Conservation (phyloP, 805 yeast species). For the Candida saitoana region DNA sequence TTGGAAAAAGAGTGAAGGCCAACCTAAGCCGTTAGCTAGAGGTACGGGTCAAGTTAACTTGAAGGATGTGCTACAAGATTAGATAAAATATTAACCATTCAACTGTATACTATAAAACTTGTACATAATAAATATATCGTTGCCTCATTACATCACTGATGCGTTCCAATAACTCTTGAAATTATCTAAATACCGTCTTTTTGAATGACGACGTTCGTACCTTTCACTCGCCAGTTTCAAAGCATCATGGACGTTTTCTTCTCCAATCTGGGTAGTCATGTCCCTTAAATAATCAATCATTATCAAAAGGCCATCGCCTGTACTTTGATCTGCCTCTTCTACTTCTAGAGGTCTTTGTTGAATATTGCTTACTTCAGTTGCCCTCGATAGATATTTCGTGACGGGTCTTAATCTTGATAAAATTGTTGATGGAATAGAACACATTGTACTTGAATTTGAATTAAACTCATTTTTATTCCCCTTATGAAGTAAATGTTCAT, state of each 20-base stretch:
- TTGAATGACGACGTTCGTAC: not conserved
- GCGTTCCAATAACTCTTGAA: not conserved
- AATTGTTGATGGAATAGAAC: too few species aligned
- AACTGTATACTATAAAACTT: too few species aligned
- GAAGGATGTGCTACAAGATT: conserved; percentile 50
- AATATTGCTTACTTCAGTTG: too few species aligned
- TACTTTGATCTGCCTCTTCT: too few species aligned
- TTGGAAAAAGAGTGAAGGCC: conserved; percentile 71
- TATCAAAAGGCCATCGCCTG: not conserved
- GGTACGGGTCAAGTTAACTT: conserved; percentile 68
- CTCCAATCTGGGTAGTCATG: conserved; percentile 4
- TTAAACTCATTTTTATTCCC: too few species aligned
- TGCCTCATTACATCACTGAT: not conserved
- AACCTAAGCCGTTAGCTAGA: conserved; percentile 69
- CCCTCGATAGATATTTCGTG: too few species aligned
- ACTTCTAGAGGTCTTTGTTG: too few species aligned
- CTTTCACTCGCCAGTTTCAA: conserved; percentile 3
- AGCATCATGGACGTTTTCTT: conserved; percentile 3
- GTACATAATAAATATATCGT: too few species aligned
- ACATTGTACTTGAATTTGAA: too few species aligned
- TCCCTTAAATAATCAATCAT: not conserved
- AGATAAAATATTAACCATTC: not conserved
- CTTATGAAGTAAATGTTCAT: not conserved
- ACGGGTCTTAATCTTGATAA: too few species aligned
- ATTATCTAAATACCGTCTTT: not conserved